A percentile compares a stretch with the other conserved stretches of the same genome.
phyloP scores from a whole-genome alignment of 2,329 filamentous ascomycete genomes.

The Penicillium sp. region DNA sequence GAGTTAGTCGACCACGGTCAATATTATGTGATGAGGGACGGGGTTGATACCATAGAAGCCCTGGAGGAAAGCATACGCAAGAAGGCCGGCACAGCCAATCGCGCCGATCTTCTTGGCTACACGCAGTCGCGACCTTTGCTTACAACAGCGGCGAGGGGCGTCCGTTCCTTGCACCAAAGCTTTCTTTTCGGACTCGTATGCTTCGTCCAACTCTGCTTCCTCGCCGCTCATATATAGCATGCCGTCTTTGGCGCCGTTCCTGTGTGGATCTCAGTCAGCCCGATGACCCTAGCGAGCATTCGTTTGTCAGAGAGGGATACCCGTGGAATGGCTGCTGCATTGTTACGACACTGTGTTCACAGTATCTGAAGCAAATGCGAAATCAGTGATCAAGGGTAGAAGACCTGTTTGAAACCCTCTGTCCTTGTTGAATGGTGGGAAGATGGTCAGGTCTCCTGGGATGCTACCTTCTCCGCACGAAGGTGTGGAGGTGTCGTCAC shows the following conservation, averaged over 20 bases:
- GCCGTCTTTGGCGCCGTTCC: constrained; percentile 7
- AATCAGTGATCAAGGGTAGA: neutral
- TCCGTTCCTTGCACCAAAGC: constrained; percentile 1
- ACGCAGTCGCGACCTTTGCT: constrained; percentile 7
- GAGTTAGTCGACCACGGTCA: neutral
- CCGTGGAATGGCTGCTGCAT: constrained; percentile 5
- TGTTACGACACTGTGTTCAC: neutral
- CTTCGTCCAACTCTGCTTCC: constrained; percentile 4
- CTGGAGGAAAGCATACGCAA: constrained; percentile 6
- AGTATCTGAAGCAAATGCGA: no score
- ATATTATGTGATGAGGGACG: neutral
- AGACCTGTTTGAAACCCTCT: neutral
- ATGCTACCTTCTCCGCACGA: no score
- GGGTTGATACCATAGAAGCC: constrained; percentile 4
- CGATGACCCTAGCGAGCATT: neutral
- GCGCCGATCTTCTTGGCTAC: constrained; percentile 4
- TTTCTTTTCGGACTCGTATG: constrained; percentile 4
- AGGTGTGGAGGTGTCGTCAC: neutral
- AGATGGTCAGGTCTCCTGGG: neutral
- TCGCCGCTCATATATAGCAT: constrained; percentile 2
- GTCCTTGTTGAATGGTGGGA: neutral
- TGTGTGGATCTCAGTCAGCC: constrained; percentile 7
- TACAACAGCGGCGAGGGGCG: neutral
- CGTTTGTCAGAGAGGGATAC: neutral
- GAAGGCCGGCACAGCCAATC: constrained; percentile 6